Conservation (phyloP, 2,329 filamentous ascomycete genomes). For the Xylariaceae sp. region DNA sequence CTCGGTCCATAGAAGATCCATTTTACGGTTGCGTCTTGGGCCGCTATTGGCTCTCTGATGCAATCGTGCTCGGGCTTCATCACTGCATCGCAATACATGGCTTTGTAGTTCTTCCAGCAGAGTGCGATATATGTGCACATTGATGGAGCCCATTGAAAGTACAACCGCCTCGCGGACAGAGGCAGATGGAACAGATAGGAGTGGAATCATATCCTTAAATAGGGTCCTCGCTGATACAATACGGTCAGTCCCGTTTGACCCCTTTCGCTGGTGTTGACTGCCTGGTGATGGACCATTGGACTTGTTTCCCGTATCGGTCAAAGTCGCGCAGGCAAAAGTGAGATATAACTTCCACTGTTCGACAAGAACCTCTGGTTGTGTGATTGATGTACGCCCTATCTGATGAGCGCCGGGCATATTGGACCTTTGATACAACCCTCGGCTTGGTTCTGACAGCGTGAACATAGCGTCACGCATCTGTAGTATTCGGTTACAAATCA, state of each 20-base stretch:
- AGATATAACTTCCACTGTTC: constrained; percentile 98
- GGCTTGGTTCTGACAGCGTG: constrained; percentile 66
- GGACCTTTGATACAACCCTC: constrained; percentile 58
- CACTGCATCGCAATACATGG: constrained; percentile 77
- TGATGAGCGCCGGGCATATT: constrained; percentile 51
- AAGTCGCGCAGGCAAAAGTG: constrained; percentile 92
- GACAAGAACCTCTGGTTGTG: constrained; percentile 78
- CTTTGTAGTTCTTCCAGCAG: constrained; percentile 85
- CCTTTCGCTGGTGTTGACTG: constrained; percentile 73
- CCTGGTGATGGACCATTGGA: constrained; percentile 52
- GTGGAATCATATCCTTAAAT: constrained; percentile 85
- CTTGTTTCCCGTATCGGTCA: constrained; percentile 71
- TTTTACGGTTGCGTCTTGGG: constrained; percentile 73
- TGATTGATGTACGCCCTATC: constrained; percentile 53
- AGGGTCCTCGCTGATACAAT: constrained; percentile 83
- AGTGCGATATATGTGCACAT: constrained; percentile 86
- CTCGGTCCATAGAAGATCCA: constrained; percentile 83
- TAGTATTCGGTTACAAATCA: constrained; percentile 85
- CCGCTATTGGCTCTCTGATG: constrained; percentile 83
- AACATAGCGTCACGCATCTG: constrained; percentile 89
- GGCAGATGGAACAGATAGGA: constrained; percentile 72
- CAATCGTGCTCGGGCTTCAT: constrained; percentile 79
- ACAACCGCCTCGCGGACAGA: constrained; percentile 88
- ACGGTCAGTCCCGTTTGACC: constrained; percentile 68
- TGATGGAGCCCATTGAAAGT: constrained; percentile 87